Percentiles rank a stretch among this genome's conserved stretches.
Conservation (phyloP, 2,329 filamentous ascomycete genomes). For the Pyrenophora graminea region DNA sequence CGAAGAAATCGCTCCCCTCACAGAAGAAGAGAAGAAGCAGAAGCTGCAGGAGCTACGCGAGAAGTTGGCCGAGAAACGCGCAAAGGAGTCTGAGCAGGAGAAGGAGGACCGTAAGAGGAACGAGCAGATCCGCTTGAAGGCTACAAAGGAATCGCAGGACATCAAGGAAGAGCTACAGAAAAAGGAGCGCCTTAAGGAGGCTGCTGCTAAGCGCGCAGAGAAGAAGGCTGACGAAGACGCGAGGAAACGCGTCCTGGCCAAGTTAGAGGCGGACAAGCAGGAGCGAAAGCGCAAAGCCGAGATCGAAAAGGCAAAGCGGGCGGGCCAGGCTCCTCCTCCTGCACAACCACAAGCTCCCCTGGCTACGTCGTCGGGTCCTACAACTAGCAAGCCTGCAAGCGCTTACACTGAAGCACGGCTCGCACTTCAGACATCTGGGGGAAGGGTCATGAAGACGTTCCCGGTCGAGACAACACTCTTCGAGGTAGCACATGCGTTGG, state of each 20-base stretch:
- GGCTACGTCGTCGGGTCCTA: constrained; percentile 53
- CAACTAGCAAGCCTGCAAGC: constrained; percentile 65
- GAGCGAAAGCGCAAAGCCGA: constrained; percentile 85
- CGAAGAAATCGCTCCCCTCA: constrained; percentile 87
- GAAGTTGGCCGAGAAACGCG: constrained; percentile 73
- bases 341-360: constrained; percentile 54
- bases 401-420: constrained; percentile 81
- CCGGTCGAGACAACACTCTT: constrained; percentile 90
- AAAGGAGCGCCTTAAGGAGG: constrained; percentile 92
- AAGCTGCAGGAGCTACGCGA: constrained; percentile 74
- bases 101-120: constrained; percentile 84
- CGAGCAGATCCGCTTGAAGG: constrained; percentile 82
- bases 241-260: constrained; percentile 86
- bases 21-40: constrained; percentile 87
- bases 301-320: constrained; percentile 80
- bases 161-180: constrained; percentile 84
- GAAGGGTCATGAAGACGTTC: constrained; percentile 84
- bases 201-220: constrained; percentile 81
- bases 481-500: constrained; percentile 79
- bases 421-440: constrained; percentile 74
- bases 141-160: constrained; percentile 86
- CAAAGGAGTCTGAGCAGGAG: constrained; percentile 69
- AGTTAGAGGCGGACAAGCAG: constrained; percentile 93
- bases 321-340: constrained; percentile 65
- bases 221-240: constrained; percentile 84